phyloP scores from a whole-genome alignment of 306 rosid species.

The Trifolium repens region DNA sequence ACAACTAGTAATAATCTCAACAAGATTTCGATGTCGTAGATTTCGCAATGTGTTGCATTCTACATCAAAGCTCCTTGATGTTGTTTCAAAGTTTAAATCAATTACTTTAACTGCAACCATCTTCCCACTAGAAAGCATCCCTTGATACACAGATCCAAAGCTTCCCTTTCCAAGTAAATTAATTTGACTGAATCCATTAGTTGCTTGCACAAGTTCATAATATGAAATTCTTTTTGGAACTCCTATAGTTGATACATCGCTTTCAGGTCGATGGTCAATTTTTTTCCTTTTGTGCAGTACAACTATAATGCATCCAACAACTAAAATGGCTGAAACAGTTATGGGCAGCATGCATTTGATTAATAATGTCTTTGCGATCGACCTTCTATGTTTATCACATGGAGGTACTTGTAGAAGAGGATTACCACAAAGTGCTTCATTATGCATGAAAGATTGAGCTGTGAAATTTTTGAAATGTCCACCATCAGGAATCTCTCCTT shows the following conservation, averaged over 20 bases:
- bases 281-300: background rate
- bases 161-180: conserved; percentile 35
- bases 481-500: conserved; percentile 50
- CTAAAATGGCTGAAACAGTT: conserved; percentile 15
- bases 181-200: conserved; percentile 20
- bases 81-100: conserved; percentile 16
- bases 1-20: conserved; percentile 32
- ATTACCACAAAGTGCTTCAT: conserved; percentile 46
- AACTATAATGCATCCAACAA: background rate
- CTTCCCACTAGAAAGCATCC: conserved; percentile 34
- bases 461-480: conserved; percentile 38
- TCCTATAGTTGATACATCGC: background rate
- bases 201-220: conserved; percentile 39
- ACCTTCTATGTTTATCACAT: conserved; percentile 22
- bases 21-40: conserved; percentile 37
- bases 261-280: background rate
- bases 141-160: conserved; percentile 42
- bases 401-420: conserved; percentile 36
- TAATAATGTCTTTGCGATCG: background rate
- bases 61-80: conserved; percentile 31
- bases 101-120: conserved; percentile 40
- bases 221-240: conserved; percentile 28
- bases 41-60: conserved; percentile 38
- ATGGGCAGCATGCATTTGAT: conserved; percentile 30
- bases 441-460: conserved; percentile 41